Evolutionary conservation across 768 basidiomycete species (phyloP).

Genomic region (Tulasnella sp.): DNA sequence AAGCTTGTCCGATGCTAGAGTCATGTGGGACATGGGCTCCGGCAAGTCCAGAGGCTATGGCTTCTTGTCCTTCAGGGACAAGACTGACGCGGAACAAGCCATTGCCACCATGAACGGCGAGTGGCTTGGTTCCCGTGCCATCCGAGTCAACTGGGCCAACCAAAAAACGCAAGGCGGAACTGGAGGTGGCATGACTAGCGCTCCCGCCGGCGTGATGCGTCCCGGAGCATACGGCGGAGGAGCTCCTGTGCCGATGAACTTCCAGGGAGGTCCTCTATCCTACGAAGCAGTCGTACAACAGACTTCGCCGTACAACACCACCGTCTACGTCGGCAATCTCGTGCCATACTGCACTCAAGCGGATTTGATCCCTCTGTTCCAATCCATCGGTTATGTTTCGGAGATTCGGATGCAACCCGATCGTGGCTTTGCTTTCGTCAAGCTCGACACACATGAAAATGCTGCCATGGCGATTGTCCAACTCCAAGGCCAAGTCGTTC

Average conservation of each 20-base stretch:
- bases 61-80: conserved; percentile 97
- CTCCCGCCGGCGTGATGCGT: conserved; percentile 19
- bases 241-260: conserved; percentile 83
- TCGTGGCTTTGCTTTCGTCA: conserved; percentile 97
- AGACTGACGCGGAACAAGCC: conserved; percentile 97
- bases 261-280: conserved; percentile 75
- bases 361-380: conserved; percentile 95
- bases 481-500: conserved; percentile 92
- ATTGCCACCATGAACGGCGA: conserved; percentile 99
- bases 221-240: conserved; percentile 28
- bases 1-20: conserved; percentile 89
- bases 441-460: conserved; percentile 96
- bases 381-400: conserved; percentile 95
- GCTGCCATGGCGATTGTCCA: conserved; percentile 97
- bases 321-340: conserved; percentile 97
- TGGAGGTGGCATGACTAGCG: conserved; percentile 17
- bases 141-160: conserved; percentile 99
- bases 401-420: conserved; percentile 99
- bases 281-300: conserved; percentile 91
- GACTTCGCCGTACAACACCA: conserved; percentile 86
- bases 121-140: conserved; percentile 96
- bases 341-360: conserved; percentile 96
- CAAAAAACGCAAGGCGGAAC: conserved; percentile 81
- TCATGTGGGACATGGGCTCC: conserved; percentile 99
- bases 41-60: conserved; percentile 97